Percentiles rank a stretch among this genome's conserved stretches.
Conservation (phyloP, 2,329 filamentous ascomycete species). For the Elsinoe ampelina region DNA sequence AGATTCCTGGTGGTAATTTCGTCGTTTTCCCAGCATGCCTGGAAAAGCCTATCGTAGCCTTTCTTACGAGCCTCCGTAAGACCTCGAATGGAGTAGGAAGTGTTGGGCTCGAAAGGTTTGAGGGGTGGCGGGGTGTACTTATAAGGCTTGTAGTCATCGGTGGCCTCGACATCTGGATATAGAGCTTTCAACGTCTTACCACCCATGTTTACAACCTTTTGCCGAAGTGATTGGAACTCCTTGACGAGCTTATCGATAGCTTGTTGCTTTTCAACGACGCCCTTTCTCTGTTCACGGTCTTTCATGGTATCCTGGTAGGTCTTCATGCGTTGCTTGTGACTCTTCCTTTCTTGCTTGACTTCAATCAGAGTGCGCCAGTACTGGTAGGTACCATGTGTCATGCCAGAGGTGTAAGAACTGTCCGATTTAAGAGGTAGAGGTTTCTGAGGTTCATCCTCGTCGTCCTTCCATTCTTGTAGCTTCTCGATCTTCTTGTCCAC, state of each 20-base stretch:
- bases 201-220: slow-evolving; percentile 45
- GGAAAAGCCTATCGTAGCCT: slow-evolving; percentile 59
- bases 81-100: neutral
- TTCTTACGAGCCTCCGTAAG: slow-evolving; percentile 20
- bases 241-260: slow-evolving; percentile 44
- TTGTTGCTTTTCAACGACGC: slow-evolving; percentile 44
- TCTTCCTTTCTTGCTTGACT: slow-evolving; percentile 30
- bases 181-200: slow-evolving; percentile 60
- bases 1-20: slow-evolving; percentile 55
- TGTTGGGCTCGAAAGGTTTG: neutral
- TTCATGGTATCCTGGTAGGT: slow-evolving; percentile 21
- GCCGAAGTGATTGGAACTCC: slow-evolving; percentile 48
- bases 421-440: slow-evolving; percentile 35
- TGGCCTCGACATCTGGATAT: slow-evolving; percentile 42
- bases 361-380: slow-evolving; percentile 44
- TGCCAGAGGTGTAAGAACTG: slow-evolving; percentile 40
- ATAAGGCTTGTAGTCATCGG: neutral
- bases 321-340: slow-evolving; percentile 31
- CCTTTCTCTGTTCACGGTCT: slow-evolving; percentile 21
- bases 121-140: slow-evolving; percentile 16
- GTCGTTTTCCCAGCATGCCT: slow-evolving; percentile 66
- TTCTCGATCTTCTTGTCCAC: slow-evolving; percentile 45
- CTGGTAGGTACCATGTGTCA: slow-evolving; percentile 50
- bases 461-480: slow-evolving; percentile 39
- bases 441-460: slow-evolving; percentile 16